These are phyloP conservation scores for Trametes cinnabarina DNA, from an alignment of 768 basidiomycete genomes.

Conservation along the genomic window DNA sequence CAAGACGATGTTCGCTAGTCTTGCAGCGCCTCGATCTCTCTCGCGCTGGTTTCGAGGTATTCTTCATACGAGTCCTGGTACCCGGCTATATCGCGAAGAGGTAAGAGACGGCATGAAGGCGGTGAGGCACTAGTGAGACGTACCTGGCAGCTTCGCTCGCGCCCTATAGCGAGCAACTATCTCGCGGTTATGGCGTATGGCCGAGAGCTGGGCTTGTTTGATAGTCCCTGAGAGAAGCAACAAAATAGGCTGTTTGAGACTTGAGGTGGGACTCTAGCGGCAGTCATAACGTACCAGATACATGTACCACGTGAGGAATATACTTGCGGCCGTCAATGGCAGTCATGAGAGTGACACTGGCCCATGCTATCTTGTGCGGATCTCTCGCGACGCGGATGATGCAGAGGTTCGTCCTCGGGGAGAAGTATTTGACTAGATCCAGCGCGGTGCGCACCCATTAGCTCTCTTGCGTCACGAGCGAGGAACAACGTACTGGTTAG, in stretches of 20 bases:
- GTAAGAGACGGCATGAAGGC: not conserved
- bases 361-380: constrained; percentile 79
- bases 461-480: not conserved
- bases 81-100: constrained; percentile 34
- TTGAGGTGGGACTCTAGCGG: too few species aligned
- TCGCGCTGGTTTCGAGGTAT: constrained; percentile 54
- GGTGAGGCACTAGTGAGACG: constrained; percentile 14
- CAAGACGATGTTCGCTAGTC: constrained; percentile 41
- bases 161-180: constrained; percentile 68
- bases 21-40: constrained; percentile 64
- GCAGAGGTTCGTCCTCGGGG: constrained; percentile 76
- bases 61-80: constrained; percentile 61
- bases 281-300: constrained; percentile 71
- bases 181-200: constrained; percentile 69
- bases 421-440: constrained; percentile 87
- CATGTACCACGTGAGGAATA: constrained; percentile 76
- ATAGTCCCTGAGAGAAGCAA: constrained; percentile 62
- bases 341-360: constrained; percentile 67
- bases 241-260: too few species aligned
- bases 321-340: constrained; percentile 54
- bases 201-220: constrained; percentile 77
- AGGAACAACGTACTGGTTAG: constrained; percentile 53
- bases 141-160: constrained; percentile 51
- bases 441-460: too few species aligned
- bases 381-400: constrained; percentile 86